Conservation (phyloP, 2,329 filamentous ascomycete species). For the Ustilaginoidea virens region DNA sequence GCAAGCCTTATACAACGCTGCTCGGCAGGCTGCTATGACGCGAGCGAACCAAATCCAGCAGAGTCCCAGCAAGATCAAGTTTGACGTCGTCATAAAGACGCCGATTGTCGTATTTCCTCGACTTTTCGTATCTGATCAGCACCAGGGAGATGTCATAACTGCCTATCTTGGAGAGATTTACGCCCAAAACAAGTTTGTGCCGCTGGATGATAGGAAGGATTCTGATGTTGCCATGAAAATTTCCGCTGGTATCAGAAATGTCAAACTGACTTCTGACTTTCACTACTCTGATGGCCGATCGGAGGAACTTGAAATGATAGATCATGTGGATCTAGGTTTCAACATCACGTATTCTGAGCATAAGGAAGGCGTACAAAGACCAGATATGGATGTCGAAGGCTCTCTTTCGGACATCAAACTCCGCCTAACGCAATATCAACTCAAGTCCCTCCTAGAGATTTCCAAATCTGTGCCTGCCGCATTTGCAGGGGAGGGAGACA, state of each 20-base stretch:
- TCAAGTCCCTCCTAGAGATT: constrained; percentile 78
- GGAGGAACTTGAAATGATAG: constrained; percentile 91
- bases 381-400: constrained; percentile 83
- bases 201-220: constrained; percentile 60
- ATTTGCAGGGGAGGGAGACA: constrained; percentile 54
- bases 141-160: constrained; percentile 68
- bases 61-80: constrained; percentile 78
- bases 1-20: constrained; percentile 97
- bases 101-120: constrained; percentile 93
- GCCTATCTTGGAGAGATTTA: constrained; percentile 97
- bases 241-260: constrained; percentile 79
- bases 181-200: constrained; percentile 81
- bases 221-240: constrained; percentile 76
- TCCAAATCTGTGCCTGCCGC: constrained; percentile 77
- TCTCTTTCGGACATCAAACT: constrained; percentile 89
- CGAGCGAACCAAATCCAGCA: constrained; percentile 91
- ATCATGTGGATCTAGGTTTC: constrained; percentile 90
- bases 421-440: constrained; percentile 74
- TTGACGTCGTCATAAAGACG: constrained; percentile 84
- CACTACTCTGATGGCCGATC: constrained; percentile 56
- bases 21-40: constrained; percentile 81
- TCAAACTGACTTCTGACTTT: constrained; percentile 78
- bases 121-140: constrained; percentile 51
- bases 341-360: constrained; percentile 88
- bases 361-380: constrained; percentile 56